phyloP scores from a whole-genome alignment of 768 basidiomycete genomes.

The Rhodotorula sphaerocarpa region DNA sequence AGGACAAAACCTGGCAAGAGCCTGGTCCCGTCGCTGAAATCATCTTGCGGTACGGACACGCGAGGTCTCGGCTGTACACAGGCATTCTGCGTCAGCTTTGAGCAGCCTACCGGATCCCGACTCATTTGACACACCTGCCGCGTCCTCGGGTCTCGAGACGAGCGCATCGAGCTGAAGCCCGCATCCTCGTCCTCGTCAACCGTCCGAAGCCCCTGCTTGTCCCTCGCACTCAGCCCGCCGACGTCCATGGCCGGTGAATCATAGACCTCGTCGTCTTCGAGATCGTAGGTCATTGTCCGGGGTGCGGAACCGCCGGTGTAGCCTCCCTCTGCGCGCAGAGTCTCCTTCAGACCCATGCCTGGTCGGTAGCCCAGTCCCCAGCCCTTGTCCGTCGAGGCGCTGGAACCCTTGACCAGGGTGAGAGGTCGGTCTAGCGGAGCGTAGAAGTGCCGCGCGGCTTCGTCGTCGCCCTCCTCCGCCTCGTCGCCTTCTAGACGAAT shows the following conservation, averaged over 20 bases:
- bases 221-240: slow-evolving; percentile 45
- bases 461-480: slow-evolving; percentile 40
- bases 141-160: slow-evolving; percentile 37
- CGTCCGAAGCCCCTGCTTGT: slow-evolving; percentile 56
- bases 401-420: slow-evolving; percentile 48
- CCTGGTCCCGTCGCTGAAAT: slow-evolving; percentile 65
- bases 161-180: neutral
- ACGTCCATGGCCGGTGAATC: slow-evolving; percentile 59
- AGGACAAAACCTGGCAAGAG: slow-evolving; percentile 70
- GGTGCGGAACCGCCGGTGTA: slow-evolving; percentile 1
- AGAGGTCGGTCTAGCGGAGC: slow-evolving; percentile 71
- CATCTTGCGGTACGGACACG: neutral
- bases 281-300: slow-evolving; percentile 1
- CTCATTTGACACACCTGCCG: neutral
- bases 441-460: slow-evolving; percentile 77
- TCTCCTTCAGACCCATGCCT: slow-evolving; percentile 44
- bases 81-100: neutral
- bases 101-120: neutral
- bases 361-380: slow-evolving; percentile 77
- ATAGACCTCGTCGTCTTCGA: slow-evolving; percentile 76
- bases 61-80: too few species aligned
- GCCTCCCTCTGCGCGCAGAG: neutral
- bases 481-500: slow-evolving; percentile 47
- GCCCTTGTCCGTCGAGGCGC: slow-evolving; percentile 58
- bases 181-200: slow-evolving; percentile 55